Base-by-base conservation (phyloP, 208 protist species). In the Leishmania mexicana region DNA sequence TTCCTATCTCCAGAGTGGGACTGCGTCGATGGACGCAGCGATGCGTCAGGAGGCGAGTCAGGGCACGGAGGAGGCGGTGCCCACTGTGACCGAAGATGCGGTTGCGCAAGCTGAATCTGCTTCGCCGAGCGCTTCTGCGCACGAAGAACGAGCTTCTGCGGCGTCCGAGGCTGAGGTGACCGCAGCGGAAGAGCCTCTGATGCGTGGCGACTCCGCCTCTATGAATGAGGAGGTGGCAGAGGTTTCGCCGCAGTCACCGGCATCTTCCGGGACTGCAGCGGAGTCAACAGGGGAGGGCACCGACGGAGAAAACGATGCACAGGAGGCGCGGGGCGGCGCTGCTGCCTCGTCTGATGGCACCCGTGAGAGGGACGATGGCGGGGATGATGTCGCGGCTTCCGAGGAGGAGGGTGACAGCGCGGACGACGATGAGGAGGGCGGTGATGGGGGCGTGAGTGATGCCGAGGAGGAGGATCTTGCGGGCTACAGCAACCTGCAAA, bases 401-500 rank as follows among this genome's bases (percentile, higher is more conserved):
- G 53, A 15, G 6, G 51, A 64, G 13, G 49, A 75, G 31, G 28
- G 73, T 15, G 35, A 21, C 35, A 62, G 15, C 15, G 35, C n/a
- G 19, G 17, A 7, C 31, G 31, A 17, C 31, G 75, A 78, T 7
- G 71, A 76, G n/a, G 58, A 78, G 38, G 57, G 49, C 6, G 71
- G 64, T 75, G 79, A 78, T 17, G 75, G 64, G 24, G 54, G 35
- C 40, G 68, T 3, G 38, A 67, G 65, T 47, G 71, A 81, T 11
- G 60, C 35, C 45, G 64, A 72, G 19, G 53, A 72, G n/a, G 75
- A 80, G 70, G 79, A 72, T 49, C 53, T 80, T 40, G 65, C 72
- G 35, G 77, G 75, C 47, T 82, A 79, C 72, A 85, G 82, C 64
- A 85, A 81, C 58, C n/a, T 76, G 47, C 78, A 64, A 35, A 70